Conservation (phyloP, 371 early-diverging fungal genomes). For the Lichtheimia hyalospora region DNA sequence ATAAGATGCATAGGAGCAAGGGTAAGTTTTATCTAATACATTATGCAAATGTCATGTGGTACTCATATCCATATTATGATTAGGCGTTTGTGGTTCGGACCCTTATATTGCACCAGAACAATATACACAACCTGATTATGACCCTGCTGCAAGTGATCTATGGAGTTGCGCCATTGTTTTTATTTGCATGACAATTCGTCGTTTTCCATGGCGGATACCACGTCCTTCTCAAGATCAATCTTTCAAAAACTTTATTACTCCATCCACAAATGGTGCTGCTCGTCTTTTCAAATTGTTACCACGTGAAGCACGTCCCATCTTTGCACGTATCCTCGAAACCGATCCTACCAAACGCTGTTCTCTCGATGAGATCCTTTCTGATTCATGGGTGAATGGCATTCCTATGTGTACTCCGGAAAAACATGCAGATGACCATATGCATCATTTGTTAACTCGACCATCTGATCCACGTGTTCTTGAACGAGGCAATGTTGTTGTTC, state of each 20-base stretch:
- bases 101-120: constrained; percentile 64
- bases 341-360: constrained; percentile 51
- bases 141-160: constrained; percentile 49
- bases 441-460: constrained; percentile 38
- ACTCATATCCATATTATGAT: neutral
- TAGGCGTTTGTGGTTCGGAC: constrained; percentile 41
- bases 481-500: constrained; percentile 22
- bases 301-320: constrained; percentile 38
- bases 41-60: no score
- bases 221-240: constrained; percentile 45
- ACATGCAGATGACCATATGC: constrained; percentile 31
- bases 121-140: constrained; percentile 47
- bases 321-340: constrained; percentile 42
- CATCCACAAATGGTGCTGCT: constrained; percentile 33
- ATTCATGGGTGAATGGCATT: constrained; percentile 57
- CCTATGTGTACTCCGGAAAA: constrained; percentile 42
- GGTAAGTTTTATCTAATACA: neutral
- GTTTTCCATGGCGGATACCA: constrained; percentile 69
- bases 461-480: constrained; percentile 23
- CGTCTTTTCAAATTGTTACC: constrained; percentile 50
- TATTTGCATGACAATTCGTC: constrained; percentile 66
- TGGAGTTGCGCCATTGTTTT: constrained; percentile 63
- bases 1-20: constrained; percentile 16
- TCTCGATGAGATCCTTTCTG: constrained; percentile 43
- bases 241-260: constrained; percentile 39